Evolutionary conservation across 139 green algal genomes (phyloP).

Genomic region (Micractinium sp.): DNA sequence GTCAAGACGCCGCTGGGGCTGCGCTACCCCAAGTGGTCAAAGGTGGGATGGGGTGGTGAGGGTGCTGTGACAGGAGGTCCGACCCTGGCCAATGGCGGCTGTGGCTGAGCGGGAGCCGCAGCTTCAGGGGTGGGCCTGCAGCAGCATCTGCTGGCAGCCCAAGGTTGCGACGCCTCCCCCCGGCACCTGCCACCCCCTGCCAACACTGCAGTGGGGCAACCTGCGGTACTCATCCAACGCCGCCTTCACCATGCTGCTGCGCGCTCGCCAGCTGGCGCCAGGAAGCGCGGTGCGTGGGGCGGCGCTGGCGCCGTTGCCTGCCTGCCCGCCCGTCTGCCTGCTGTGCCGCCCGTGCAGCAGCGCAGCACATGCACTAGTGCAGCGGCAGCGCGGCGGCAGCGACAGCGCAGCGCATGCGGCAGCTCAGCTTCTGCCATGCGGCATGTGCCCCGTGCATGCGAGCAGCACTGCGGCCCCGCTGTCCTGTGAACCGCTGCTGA

Average conservation of each 20-base stretch:
- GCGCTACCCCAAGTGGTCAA: conserved; percentile 14
- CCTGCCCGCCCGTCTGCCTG: background rate
- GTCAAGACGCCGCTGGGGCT: conserved; percentile 25
- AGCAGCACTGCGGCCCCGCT: too few species aligned
- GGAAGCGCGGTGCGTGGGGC: background rate
- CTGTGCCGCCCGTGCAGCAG: background rate
- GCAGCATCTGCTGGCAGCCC: too few species aligned
- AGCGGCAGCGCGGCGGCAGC: too few species aligned
- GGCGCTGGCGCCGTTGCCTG: background rate
- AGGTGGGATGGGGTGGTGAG: conserved; percentile 1
- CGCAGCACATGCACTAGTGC: too few species aligned
- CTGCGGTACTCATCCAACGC: conserved; percentile 13
- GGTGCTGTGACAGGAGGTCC: too few species aligned
- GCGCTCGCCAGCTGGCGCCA: background rate
- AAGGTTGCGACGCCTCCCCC: too few species aligned
- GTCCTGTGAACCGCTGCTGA: background rate
- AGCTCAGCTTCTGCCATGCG: background rate
- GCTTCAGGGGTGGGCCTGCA: too few species aligned
- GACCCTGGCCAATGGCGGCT: too few species aligned
- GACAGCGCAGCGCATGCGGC: too few species aligned
- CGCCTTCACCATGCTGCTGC: conserved; percentile 19
- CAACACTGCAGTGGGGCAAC: conserved; percentile 38
- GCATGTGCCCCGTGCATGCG: too few species aligned
- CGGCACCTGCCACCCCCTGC: background rate
- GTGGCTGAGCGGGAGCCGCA: too few species aligned